Evolutionary conservation across 2,329 filamentous ascomycete species (phyloP).

Genomic region (Didymella keratinophila): DNA sequence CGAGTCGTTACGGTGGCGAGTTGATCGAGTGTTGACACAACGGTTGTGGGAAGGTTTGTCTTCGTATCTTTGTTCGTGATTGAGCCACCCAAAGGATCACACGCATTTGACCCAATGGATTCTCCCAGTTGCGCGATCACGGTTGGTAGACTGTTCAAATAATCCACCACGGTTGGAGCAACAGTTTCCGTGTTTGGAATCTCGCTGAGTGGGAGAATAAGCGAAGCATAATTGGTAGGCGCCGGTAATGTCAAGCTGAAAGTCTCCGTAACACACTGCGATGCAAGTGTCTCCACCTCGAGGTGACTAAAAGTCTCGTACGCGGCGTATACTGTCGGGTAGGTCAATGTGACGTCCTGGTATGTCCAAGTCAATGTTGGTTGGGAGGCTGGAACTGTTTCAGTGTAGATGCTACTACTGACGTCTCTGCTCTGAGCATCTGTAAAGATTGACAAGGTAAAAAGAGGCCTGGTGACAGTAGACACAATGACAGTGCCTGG

Average conservation of each 20-base stretch:
- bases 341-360: constrained; percentile 38
- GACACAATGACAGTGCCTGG: constrained; percentile 35
- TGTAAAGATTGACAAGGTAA: too few species aligned
- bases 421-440: too few species aligned
- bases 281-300: constrained; percentile 30
- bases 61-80: too few species aligned
- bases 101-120: constrained; percentile 42
- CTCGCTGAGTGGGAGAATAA: too few species aligned
- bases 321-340: constrained; percentile 42
- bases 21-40: too few species aligned
- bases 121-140: constrained; percentile 41
- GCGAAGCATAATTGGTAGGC: constrained; percentile 36
- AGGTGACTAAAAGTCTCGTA: constrained; percentile 44
- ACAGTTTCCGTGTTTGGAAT: too few species aligned
- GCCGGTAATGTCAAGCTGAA: constrained; percentile 32
- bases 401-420: too few species aligned
- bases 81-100: constrained; percentile 40
- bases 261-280: constrained; percentile 31
- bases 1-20: too few species aligned
- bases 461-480: too few species aligned
- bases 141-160: constrained; percentile 42
- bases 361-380: constrained; percentile 40
- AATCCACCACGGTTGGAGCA: constrained; percentile 38
- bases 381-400: too few species aligned
- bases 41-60: too few species aligned